phyloP scores from a whole-genome alignment of 352 stramenopile genomes.

The Phytophthora tubulina region DNA sequence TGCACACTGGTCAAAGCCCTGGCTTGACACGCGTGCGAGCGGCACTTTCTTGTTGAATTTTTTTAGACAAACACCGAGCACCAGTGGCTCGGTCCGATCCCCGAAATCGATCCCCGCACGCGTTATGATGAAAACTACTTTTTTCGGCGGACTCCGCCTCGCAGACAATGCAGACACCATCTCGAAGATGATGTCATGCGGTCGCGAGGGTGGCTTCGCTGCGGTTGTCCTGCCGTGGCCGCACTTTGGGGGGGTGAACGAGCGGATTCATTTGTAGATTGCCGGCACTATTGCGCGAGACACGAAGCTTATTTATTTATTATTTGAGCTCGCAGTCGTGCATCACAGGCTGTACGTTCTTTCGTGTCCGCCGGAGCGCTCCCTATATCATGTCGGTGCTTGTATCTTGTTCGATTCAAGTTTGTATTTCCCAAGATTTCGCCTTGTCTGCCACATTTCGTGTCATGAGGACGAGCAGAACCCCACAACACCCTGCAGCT shows the following conservation, averaged over 20 bases:
- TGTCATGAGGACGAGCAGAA: slow-evolving; percentile 34
- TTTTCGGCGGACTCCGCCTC: slow-evolving; percentile 26
- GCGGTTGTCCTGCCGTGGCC: slow-evolving; percentile 10
- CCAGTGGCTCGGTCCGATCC: slow-evolving; percentile 25
- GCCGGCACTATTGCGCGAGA: background rate
- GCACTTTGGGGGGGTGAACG: background rate
- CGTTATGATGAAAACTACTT: slow-evolving; percentile 23
- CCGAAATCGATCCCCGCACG: slow-evolving; percentile 15
- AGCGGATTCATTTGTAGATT: slow-evolving; percentile 27
- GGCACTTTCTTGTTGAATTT: slow-evolving; percentile 21
- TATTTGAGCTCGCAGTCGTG: too few relatives aligned
- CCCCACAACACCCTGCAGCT: background rate
- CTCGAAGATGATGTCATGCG: slow-evolving; percentile 11
- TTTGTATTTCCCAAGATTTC: slow-evolving; percentile 15
- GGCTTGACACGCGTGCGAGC: slow-evolving; percentile 17
- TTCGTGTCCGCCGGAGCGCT: slow-evolving; percentile 30
- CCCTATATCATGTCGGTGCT: slow-evolving; percentile 44
- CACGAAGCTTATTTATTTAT: too few relatives aligned
- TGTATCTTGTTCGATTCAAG: slow-evolving; percentile 33
- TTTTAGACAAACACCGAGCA: slow-evolving; percentile 21
- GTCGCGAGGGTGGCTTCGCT: slow-evolving; percentile 26
- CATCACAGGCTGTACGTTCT: slow-evolving; percentile 17
- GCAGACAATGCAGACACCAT: slow-evolving; percentile 30
- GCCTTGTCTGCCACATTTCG: slow-evolving; percentile 28
- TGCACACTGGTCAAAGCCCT: slow-evolving; percentile 11